Evolutionary conservation across 257 asterid genomes (phyloP), one percentile per base, ranked within the genome.

Genomic region (Gentiana straminea): DNA sequence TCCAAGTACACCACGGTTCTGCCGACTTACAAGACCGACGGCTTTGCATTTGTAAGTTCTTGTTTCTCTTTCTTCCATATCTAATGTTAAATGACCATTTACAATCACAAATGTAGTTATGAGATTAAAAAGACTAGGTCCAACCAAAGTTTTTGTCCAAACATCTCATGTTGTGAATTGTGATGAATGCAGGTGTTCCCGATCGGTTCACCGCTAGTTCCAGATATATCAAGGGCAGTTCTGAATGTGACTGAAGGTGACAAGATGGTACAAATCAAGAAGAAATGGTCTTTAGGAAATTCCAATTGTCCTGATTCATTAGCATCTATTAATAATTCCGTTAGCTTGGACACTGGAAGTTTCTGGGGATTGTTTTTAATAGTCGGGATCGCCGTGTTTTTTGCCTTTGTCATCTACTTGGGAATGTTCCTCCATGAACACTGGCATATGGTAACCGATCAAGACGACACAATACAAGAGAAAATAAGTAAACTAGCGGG

Each of bases 31-130:
- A 60, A 58, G 63, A 66, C 73, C n/a, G 72, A 68, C 33, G 84
- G 86, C 12, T 77, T 79, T 41, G 86, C 82, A 58, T 82, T 77
- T 62, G 86, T 79, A 73, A 74, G 79, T 61, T 43, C 12, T 9
- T 1, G 2, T 33, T 5, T 12, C 44, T 43, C 11, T 12, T n/a
- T 35, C 37, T 35, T 57, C 41, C 9, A 43, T 61, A 33, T 60
- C 35, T 3, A 3, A 7, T 50, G 32, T 62, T 36, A 4, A 9
- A 57, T 33, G 15, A 41, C 46, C 46, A 41, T 41, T 41, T 5
- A 41, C 59, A 4, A 36, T 41, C 1, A 2, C 5, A 15, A 15
- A 15, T 15, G 24, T 15, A 15, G 24, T 15, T 15, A 15, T 15
- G 24, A 15, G 24, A 15, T 15, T 15, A 15, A 15, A 15, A 15